Evolutionary conservation across 1,139 yeast genomes (phyloP).

Genomic region (Lodderomyces margitis): DNA sequence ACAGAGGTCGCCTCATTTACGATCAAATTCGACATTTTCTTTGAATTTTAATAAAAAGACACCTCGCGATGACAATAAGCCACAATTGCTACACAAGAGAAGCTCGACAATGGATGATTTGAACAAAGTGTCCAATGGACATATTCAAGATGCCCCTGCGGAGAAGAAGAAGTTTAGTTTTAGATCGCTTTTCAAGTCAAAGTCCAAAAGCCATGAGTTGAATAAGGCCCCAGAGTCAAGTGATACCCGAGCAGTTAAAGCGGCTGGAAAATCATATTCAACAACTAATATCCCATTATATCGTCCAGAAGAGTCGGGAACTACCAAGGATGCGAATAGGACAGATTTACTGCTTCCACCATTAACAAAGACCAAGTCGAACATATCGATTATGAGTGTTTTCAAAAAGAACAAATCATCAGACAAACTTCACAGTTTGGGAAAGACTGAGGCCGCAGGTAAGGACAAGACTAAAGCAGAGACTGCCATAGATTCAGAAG

Average conservation of each 20-base stretch:
- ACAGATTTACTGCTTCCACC: slow-evolving; percentile 5
- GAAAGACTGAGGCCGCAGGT: background rate
- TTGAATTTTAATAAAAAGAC: slow-evolving; percentile 17
- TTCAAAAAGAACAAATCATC: slow-evolving; percentile 27
- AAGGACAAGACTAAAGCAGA: background rate
- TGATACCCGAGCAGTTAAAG: background rate
- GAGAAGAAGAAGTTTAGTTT: slow-evolving; percentile 41
- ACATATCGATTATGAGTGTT: slow-evolving; percentile 19
- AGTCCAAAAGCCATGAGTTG: slow-evolving; percentile 29
- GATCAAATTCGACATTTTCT: slow-evolving; percentile 32
- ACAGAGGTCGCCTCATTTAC: slow-evolving; percentile 25
- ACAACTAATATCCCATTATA: slow-evolving; percentile 25
- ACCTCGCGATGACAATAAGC: background rate
- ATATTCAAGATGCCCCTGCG: slow-evolving; percentile 1
- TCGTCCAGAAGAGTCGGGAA: background rate
- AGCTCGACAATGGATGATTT: slow-evolving; percentile 23
- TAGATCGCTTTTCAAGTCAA: slow-evolving; percentile 38
- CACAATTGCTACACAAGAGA: slow-evolving; percentile 21
- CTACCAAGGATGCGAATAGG: background rate
- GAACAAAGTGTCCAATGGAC: slow-evolving; percentile 7
- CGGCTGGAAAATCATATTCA: slow-evolving; percentile 25
- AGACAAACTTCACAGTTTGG: slow-evolving; percentile 17
- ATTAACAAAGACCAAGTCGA: slow-evolving; percentile 6
- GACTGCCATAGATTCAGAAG: background rate
- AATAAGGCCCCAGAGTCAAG: slow-evolving; percentile 11